Evolutionary conservation across 495 filamentous ascomycete genomes (phyloP).

Genomic region (Aspergillus baeticus): DNA sequence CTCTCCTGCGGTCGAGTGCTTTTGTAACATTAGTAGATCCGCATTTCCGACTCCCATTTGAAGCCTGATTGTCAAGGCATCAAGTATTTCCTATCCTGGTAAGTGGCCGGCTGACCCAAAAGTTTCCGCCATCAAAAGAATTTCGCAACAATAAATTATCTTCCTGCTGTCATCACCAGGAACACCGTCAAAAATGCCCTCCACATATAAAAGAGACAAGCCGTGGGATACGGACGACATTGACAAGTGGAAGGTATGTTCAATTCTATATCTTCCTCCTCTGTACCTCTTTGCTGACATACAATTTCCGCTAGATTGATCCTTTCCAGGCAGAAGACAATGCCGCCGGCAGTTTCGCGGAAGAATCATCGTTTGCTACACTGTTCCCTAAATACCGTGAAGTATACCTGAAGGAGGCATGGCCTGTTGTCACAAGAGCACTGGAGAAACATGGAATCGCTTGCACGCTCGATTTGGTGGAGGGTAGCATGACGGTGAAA

Average conservation of each 20-base stretch:
- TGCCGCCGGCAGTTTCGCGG: constrained; percentile 77
- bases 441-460: constrained; percentile 81
- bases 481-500: constrained; percentile 93
- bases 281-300: constrained; percentile 16
- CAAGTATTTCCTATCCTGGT: constrained; percentile 22
- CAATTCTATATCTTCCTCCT: background rate
- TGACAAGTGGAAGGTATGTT: constrained; percentile 87
- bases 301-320: constrained; percentile 55
- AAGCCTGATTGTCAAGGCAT: constrained; percentile 19
- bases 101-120: constrained; percentile 36
- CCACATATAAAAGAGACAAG: constrained; percentile 90
- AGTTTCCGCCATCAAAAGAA: constrained; percentile 33
- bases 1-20: constrained; percentile 10
- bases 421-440: constrained; percentile 77
- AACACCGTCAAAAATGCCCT: constrained; percentile 67
- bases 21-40: background rate
- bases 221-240: constrained; percentile 98
- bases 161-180: constrained; percentile 9
- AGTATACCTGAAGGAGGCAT: constrained; percentile 86
- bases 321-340: constrained; percentile 86
- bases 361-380: constrained; percentile 88
- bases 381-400: constrained; percentile 99
- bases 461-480: constrained; percentile 89
- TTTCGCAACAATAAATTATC: constrained; percentile 25
- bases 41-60: background rate